Base-by-base conservation (phyloP, 352 stramenopile species). In the Globisporangium echinulatum region DNA sequence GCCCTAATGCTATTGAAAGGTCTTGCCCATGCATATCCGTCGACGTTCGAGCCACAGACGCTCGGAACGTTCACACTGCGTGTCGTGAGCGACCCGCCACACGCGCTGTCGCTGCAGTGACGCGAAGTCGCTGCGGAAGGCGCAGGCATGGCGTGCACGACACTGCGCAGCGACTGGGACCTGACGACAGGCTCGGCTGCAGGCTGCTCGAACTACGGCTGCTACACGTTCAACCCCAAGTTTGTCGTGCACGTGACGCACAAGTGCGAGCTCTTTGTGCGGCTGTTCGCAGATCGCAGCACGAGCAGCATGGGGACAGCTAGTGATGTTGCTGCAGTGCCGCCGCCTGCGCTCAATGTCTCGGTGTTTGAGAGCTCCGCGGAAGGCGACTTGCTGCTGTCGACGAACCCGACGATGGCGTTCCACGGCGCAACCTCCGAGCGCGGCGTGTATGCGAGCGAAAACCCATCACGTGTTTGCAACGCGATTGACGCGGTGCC, bases 211-310 rank as follows among this genome's bases (percentile, higher is more conserved):
- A 90, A 85, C 62, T 92, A 87, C 59, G 82, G 82, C 14, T 86
- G 82, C 62, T 94, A 92, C 61, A 90, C 77, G 6, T 88, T 89
- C 63, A 92, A 94, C 62, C 82, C 85, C 25, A 85, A 81, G 60
- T 91, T 81, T 58, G 73, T 94, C 38, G 63, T 92, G 40, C 71
- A 81, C 49, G 66, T 90, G 5, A 59, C 65, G 0, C 67, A 75
- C 38, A 71, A 87, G 38, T 86, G 66, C 19, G 59, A 76, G 8
- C 59, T 91, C 11, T 80, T 92, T 44, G 73, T 68, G 46, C 80
- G 81, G 4, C 66, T 92, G 10, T 56, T 85, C 47, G 55, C 77
- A 2, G 42, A 58, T n/a, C 56, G 61, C 42, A 51, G 36, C n/a
- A 59, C 70, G 6, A 43, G 54, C 5, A 33, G 7, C 10, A 49